phyloP scores from a whole-genome alignment of 2,329 filamentous ascomycete species.

The Rutstroemia sp. region DNA sequence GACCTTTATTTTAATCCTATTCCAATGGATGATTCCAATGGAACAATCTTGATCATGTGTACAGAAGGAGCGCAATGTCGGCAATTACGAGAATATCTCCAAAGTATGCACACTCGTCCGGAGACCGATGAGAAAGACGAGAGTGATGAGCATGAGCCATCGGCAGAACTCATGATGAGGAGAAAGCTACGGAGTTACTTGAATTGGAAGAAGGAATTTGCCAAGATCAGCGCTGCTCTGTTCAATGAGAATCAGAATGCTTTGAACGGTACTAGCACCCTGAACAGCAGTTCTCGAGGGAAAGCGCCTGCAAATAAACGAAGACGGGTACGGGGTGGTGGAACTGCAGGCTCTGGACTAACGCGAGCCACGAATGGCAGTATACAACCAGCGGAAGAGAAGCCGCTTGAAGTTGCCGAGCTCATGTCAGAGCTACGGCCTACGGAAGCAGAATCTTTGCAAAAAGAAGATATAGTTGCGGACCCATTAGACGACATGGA shows the following conservation, averaged over 20 bases:
- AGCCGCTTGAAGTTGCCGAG: slow-evolving; percentile 71
- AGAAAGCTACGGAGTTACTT: slow-evolving; percentile 80
- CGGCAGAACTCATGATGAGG: slow-evolving; percentile 83
- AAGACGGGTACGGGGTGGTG: slow-evolving; percentile 75
- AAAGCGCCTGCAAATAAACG: slow-evolving; percentile 78
- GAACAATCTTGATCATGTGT: slow-evolving; percentile 95
- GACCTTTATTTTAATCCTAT: slow-evolving; percentile 79
- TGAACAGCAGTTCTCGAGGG: slow-evolving; percentile 40
- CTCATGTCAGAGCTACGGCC: slow-evolving; percentile 77
- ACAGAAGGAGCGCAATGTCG: slow-evolving; percentile 77
- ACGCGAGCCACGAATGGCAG: slow-evolving; percentile 66
- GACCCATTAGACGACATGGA: slow-evolving; percentile 90
- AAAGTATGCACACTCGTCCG: slow-evolving; percentile 75
- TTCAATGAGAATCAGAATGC: slow-evolving; percentile 76
- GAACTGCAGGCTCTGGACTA: slow-evolving; percentile 47
- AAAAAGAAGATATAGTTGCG: slow-evolving; percentile 67
- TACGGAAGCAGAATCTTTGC: slow-evolving; percentile 66
- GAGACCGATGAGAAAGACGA: slow-evolving; percentile 32
- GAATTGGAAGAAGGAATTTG: slow-evolving; percentile 84
- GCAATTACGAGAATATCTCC: slow-evolving; percentile 84
- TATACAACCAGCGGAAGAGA: slow-evolving; percentile 72
- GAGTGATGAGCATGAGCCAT: slow-evolving; percentile 52
- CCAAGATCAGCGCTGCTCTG: slow-evolving; percentile 71
- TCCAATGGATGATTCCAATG: slow-evolving; percentile 74
- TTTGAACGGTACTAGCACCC: slow-evolving; percentile 58